Evolutionary conservation across 2,329 filamentous ascomycete genomes (phyloP).

Genomic region (Colletotrichum lindemuthianum): DNA sequence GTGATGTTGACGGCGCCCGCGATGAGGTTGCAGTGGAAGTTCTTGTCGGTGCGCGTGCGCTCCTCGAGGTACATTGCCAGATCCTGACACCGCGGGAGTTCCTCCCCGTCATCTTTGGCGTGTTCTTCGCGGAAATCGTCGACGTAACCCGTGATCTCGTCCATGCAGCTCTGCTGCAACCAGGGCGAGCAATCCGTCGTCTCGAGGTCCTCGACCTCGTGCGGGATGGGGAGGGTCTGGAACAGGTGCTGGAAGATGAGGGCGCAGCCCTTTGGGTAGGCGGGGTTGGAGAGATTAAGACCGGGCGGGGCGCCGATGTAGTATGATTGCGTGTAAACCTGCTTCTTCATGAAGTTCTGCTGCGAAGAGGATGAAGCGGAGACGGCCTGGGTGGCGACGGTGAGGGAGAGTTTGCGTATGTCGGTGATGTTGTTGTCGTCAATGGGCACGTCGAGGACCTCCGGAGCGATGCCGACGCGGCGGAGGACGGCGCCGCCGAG

Average conservation of each 20-base stretch:
- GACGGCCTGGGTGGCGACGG: slow-evolving; percentile 21
- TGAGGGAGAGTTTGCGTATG: slow-evolving; percentile 32
- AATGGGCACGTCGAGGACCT: slow-evolving; percentile 34
- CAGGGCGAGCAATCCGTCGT: slow-evolving; percentile 33
- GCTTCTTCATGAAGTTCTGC: slow-evolving; percentile 30
- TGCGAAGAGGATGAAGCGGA: not conserved
- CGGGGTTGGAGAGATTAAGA: slow-evolving; percentile 12
- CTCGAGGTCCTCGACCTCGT: slow-evolving; percentile 28
- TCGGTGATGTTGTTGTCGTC: slow-evolving; percentile 29
- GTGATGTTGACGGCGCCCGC: slow-evolving; percentile 34
- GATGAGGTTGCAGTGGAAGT: slow-evolving; percentile 34
- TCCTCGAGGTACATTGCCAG: slow-evolving; percentile 33
- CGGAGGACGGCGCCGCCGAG: slow-evolving; percentile 34
- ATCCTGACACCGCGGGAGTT: slow-evolving; percentile 27
- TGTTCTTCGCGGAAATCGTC: slow-evolving; percentile 32
- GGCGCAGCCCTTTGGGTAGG: slow-evolving; percentile 32
- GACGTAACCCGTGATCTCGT: slow-evolving; percentile 35
- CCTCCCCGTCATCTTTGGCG: slow-evolving; percentile 8
- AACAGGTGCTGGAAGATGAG: slow-evolving; percentile 35
- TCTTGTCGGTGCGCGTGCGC: slow-evolving; percentile 28
- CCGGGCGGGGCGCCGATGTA: slow-evolving; percentile 32
- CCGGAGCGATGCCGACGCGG: slow-evolving; percentile 33
- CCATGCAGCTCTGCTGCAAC: slow-evolving; percentile 36
- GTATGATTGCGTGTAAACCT: slow-evolving; percentile 33
- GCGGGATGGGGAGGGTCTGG: slow-evolving; percentile 31